Evolutionary conservation across 1,284 basidiomycete genomes (phyloP).

Genomic region (Cutaneotrichosporon curvatum): DNA sequence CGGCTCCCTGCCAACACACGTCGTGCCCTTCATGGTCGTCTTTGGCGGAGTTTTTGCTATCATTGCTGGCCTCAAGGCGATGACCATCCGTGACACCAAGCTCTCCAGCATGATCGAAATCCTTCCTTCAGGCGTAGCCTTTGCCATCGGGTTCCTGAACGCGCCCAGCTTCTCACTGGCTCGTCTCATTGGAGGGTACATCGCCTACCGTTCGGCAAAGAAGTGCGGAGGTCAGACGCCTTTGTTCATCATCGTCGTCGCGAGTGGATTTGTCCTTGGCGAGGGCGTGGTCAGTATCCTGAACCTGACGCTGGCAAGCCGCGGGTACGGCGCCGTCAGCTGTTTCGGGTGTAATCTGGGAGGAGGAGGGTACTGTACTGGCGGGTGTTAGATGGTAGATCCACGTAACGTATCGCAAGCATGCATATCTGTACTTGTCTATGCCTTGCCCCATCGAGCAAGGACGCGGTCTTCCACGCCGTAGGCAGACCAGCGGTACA

Average conservation of each 20-base stretch:
- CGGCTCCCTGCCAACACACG: conserved; percentile 71
- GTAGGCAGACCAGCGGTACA: conserved; percentile 72
- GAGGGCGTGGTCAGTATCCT: conserved; percentile 82
- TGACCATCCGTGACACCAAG: conserved; percentile 25
- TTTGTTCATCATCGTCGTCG: conserved; percentile 72
- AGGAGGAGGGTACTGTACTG: conserved; percentile 52
- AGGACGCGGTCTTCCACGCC: conserved; percentile 73
- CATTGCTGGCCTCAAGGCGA: conserved; percentile 50
- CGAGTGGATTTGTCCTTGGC: conserved; percentile 90
- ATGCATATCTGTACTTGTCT: background rate
- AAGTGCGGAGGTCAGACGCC: conserved; percentile 51
- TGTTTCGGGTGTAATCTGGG: conserved; percentile 69
- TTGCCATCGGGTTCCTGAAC: conserved; percentile 75
- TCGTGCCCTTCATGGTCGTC: conserved; percentile 68
- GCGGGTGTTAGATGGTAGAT: conserved; percentile 4
- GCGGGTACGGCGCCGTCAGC: conserved; percentile 65
- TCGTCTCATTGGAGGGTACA: conserved; percentile 75
- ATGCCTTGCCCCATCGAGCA: conserved; percentile 59
- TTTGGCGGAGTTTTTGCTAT: conserved; percentile 66
- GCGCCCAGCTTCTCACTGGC: conserved; percentile 92
- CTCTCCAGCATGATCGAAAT: conserved; percentile 52
- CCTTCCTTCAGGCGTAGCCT: conserved; percentile 84
- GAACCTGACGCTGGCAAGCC: conserved; percentile 65
- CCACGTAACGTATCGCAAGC: background rate
- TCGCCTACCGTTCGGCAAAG: conserved; percentile 62